Evolutionary conservation across 495 filamentous ascomycete species (phyloP), one percentile per base, ranked within the genome.

Genomic region (Beverwykella pulmonaria): DNA sequence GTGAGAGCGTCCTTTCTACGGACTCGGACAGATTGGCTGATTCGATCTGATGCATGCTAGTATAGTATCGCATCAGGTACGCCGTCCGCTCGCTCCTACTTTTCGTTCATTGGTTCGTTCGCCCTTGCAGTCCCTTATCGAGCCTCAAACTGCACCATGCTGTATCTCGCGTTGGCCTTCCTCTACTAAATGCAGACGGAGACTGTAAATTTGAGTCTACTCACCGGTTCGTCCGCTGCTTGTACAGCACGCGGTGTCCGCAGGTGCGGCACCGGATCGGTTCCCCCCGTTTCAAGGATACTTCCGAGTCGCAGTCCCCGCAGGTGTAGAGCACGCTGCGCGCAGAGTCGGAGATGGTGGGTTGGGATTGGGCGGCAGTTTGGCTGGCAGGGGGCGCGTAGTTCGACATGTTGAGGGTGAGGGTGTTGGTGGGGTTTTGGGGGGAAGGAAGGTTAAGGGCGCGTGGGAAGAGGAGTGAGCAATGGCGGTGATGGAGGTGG

Each of bases 61-160:
- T n/a, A n/a, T n/a, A n/a, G n/a, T n/a, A n/a, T n/a, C n/a, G n/a
- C n/a, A n/a, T n/a, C n/a, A n/a, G n/a, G n/a, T n/a, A n/a, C n/a
- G n/a, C n/a, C n/a, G n/a, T n/a, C n/a, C n/a, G n/a, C n/a, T n/a
- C n/a, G n/a, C n/a, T n/a, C n/a, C n/a, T n/a, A n/a, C n/a, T n/a
- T n/a, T n/a, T n/a, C n/a, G n/a, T n/a, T n/a, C n/a, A n/a, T n/a
- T n/a, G n/a, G n/a, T n/a, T n/a, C n/a, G n/a, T n/a, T n/a, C n/a
- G n/a, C n/a, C n/a, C 30, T 12, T 34, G 19, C 27, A 19, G 3
- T 41, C 36, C 17, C 6, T 61, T 57, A 97, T 71, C 93, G 87
- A 53, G 95, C 95, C 80, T 98, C 93, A 73, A 98, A 98, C 78
- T 98, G 94, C 34, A 98, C 93, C 93, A 98, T 98, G 64, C 87